Evolutionary conservation across 2,329 filamentous ascomycete species (phyloP).

Genomic region (Malbranchea zuffiana): DNA sequence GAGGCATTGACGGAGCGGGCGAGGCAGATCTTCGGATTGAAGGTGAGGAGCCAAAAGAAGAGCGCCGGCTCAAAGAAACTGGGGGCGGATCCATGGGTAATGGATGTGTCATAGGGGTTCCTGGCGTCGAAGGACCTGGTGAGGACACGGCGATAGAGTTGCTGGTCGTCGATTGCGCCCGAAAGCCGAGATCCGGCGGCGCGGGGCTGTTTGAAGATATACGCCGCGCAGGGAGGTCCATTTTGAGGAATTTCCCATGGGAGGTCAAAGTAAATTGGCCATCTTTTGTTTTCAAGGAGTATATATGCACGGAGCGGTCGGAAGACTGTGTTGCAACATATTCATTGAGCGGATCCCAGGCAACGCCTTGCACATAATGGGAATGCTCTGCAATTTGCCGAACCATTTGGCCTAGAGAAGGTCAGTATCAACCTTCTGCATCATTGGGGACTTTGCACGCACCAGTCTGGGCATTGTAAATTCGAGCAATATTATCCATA

Average conservation of each 20-base stretch:
- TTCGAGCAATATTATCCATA: slow-evolving; percentile 97
- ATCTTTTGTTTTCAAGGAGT: slow-evolving; percentile 90
- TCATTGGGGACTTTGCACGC: slow-evolving; percentile 23
- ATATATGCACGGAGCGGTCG: slow-evolving; percentile 94
- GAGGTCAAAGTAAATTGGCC: slow-evolving; percentile 79
- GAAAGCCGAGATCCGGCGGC: slow-evolving; percentile 58
- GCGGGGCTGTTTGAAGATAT: slow-evolving; percentile 89
- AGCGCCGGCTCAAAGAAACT: slow-evolving; percentile 84
- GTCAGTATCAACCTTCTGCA: background rate
- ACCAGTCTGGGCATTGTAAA: slow-evolving; percentile 92
- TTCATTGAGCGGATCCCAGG: slow-evolving; percentile 97
- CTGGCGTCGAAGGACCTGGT: slow-evolving; percentile 79
- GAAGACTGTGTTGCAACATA: slow-evolving; percentile 97
- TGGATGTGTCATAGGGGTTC: slow-evolving; percentile 79
- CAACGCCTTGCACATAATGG: slow-evolving; percentile 95
- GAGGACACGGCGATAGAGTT: slow-evolving; percentile 52
- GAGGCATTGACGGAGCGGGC: slow-evolving; percentile 81
- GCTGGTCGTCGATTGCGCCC: slow-evolving; percentile 24
- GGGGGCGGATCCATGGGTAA: slow-evolving; percentile 94
- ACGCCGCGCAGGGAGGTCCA: slow-evolving; percentile 82
- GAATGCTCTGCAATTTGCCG: slow-evolving; percentile 95
- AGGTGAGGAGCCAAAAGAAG: slow-evolving; percentile 68
- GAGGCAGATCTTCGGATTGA: slow-evolving; percentile 80
- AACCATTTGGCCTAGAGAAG: slow-evolving; percentile 50
- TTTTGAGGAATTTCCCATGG: slow-evolving; percentile 72